A percentile compares a stretch with the other conserved stretches of the same genome.
These are phyloP conservation scores for Elaeis guineensis DNA, from an alignment of 176 grass and related monocot species.

Conservation along the genomic window DNA sequence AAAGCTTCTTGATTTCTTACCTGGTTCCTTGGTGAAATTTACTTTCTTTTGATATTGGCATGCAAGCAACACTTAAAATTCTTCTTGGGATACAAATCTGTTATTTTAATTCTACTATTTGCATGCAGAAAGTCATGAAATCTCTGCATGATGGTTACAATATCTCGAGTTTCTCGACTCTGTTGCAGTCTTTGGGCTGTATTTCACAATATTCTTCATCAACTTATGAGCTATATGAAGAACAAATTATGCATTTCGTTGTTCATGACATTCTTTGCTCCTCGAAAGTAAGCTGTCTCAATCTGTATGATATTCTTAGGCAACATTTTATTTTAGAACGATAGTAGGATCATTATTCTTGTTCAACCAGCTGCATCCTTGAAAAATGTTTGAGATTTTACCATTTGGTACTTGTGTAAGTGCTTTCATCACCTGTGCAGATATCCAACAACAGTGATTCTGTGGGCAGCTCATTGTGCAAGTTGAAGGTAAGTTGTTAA, in stretches of 20 bases:
- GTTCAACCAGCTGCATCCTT: background rate
- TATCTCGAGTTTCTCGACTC: slow-evolving; percentile 61
- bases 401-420: slow-evolving; percentile 32
- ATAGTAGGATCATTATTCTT: background rate
- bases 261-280: slow-evolving; percentile 54
- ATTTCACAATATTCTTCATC: slow-evolving; percentile 72
- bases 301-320: slow-evolving; percentile 10
- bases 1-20: no score
- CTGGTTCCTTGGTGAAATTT: no score
- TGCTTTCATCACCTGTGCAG: slow-evolving; percentile 33
- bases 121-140: slow-evolving; percentile 62
- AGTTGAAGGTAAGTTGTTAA: slow-evolving; percentile 55
- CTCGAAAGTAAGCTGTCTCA: slow-evolving; percentile 36
- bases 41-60: no score
- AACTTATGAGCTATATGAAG: slow-evolving; percentile 40
- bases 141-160: slow-evolving; percentile 39
- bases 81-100: no score
- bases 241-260: slow-evolving; percentile 41
- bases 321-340: background rate
- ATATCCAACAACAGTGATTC: slow-evolving; percentile 31
- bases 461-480: slow-evolving; percentile 65
- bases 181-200: slow-evolving; percentile 67
- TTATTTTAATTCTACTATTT: background rate
- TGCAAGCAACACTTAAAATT: no score
- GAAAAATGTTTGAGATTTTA: background rate